Conservation (phyloP, 1,139 yeast species). For the Blastobotrys proliferans region DNA sequence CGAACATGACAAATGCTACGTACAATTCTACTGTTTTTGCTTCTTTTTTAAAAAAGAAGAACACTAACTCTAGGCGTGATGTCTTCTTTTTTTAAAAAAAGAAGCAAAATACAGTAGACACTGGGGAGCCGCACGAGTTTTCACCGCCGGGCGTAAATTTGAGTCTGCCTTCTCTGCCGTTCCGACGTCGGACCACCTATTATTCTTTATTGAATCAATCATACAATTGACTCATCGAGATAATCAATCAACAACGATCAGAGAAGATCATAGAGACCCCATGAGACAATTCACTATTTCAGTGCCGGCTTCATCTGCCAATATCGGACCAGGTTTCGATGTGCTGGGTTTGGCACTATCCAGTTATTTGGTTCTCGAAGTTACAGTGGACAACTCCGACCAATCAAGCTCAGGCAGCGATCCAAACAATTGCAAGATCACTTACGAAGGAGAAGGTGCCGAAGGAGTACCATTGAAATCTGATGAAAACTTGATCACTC, state of each 20-base stretch:
- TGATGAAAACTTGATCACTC: conserved; percentile 78
- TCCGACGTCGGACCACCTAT: too few species aligned
- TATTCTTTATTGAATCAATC: too few species aligned
- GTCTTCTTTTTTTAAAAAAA: too few species aligned
- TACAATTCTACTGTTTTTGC: too few species aligned
- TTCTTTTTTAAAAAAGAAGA: too few species aligned
- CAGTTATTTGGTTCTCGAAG: conserved; percentile 65
- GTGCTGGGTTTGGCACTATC: conserved; percentile 88
- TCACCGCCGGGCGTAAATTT: not conserved
- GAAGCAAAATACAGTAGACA: too few species aligned
- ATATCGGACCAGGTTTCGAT: conserved; percentile 97
- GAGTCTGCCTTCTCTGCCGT: too few species aligned
- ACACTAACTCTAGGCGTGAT: too few species aligned
- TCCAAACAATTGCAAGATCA: conserved; percentile 63
- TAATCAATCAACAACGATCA: not conserved
- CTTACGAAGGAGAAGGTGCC: conserved; percentile 77
- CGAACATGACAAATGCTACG: too few species aligned
- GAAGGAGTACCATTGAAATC: conserved; percentile 72
- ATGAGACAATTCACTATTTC: conserved; percentile 41
- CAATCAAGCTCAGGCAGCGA: conserved; percentile 47
- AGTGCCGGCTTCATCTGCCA: conserved; percentile 97
- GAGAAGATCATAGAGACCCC: too few species aligned
- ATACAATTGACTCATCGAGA: not conserved
- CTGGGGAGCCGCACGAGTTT: too few species aligned
- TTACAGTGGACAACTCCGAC: conserved; percentile 51